Evolutionary conservation across 352 stramenopile species (phyloP).

Genomic region (Phytopythium chamaehyphon): DNA sequence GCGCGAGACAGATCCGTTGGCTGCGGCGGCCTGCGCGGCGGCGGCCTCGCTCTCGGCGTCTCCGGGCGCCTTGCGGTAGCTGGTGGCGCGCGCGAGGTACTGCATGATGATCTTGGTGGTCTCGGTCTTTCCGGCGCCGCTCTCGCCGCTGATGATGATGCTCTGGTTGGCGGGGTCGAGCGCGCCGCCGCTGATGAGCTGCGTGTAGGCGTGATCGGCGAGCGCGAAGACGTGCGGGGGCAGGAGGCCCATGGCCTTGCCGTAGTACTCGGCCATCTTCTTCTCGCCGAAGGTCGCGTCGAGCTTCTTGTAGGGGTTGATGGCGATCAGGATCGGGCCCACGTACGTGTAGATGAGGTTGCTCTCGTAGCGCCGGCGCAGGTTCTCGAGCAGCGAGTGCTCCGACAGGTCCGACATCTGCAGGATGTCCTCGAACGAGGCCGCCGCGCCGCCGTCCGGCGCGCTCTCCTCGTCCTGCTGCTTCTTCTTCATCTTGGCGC

Average conservation of each 20-base stretch:
- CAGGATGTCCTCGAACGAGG: conserved; percentile 83
- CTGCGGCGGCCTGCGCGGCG: conserved; percentile 48
- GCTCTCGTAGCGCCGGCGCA: conserved; percentile 89
- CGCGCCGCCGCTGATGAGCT: conserved; percentile 81
- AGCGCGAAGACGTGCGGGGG: conserved; percentile 90
- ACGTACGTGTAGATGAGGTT: conserved; percentile 95
- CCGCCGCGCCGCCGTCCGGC: conserved; percentile 20
- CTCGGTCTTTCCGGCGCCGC: conserved; percentile 88
- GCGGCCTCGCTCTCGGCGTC: conserved; percentile 29
- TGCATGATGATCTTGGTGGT: conserved; percentile 93
- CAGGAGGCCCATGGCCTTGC: conserved; percentile 70
- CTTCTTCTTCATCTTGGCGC: conserved; percentile 88
- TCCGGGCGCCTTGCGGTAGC: conserved; percentile 48
- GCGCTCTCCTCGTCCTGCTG: conserved; percentile 60
- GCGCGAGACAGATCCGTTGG: conserved; percentile 85
- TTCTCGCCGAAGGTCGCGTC: conserved; percentile 59
- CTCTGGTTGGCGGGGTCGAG: conserved; percentile 85
- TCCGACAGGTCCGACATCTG: conserved; percentile 90
- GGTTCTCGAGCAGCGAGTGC: conserved; percentile 84
- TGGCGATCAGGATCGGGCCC: conserved; percentile 87
- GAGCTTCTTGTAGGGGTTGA: conserved; percentile 90
- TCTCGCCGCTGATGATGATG: conserved; percentile 93
- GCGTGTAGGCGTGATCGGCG: conserved; percentile 86
- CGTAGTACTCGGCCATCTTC: conserved; percentile 89
- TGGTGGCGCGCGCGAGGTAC: conserved; percentile 78